These are phyloP conservation scores for Hericium rajendrae DNA, from an alignment of 768 basidiomycete genomes.

Conservation along the genomic window DNA sequence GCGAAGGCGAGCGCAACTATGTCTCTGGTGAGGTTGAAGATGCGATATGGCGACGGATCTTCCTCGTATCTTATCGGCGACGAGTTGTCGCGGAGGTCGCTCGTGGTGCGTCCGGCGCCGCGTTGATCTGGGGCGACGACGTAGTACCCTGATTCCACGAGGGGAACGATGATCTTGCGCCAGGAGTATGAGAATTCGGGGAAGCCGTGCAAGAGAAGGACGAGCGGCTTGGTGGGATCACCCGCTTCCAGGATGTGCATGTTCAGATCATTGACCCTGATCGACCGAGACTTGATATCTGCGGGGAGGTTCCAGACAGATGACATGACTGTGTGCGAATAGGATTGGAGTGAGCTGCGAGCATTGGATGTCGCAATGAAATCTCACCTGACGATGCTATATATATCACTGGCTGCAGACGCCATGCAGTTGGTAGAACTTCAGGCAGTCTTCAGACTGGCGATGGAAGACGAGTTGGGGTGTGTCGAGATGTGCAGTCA, in stretches of 20 bases:
- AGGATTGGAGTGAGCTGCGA: no score
- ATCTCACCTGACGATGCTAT: no score
- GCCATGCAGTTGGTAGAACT: no score
- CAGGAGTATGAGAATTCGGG: constrained; percentile 60
- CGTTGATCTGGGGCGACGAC: constrained; percentile 58
- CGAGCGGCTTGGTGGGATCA: constrained; percentile 25
- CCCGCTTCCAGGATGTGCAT: constrained; percentile 44
- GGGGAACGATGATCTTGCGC: constrained; percentile 46
- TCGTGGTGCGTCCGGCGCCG: constrained; percentile 39
- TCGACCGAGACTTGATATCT: constrained; percentile 28
- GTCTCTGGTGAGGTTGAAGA: constrained; percentile 43
- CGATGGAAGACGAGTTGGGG: no score
- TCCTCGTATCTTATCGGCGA: constrained; percentile 32
- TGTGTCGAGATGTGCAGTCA: no score
- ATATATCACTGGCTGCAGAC: no score
- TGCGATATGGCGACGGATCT: constrained; percentile 38
- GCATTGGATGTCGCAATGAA: no score
- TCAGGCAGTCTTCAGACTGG: no score
- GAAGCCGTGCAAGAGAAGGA: constrained; percentile 57
- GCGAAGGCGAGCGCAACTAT: constrained; percentile 40
- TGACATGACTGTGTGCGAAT: no score
- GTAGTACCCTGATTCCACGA: constrained; percentile 41
- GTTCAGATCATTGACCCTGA: constrained; percentile 38
- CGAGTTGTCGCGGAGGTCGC: constrained; percentile 4
- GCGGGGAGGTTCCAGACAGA: constrained; percentile 15